phyloP scores from a whole-genome alignment of 345 rosid species.

The Eucalyptus sp. region DNA sequence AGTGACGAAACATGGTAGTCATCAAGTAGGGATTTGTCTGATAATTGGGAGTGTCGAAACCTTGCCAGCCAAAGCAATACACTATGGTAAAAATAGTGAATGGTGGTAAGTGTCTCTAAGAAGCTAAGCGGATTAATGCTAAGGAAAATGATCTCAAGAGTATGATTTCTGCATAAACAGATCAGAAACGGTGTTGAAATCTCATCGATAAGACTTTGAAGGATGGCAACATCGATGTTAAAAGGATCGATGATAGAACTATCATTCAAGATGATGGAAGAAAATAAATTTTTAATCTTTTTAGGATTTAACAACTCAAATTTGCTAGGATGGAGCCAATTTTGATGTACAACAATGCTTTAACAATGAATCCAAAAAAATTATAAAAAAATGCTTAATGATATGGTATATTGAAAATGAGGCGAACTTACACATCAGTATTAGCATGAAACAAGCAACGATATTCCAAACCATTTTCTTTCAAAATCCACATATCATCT shows the following conservation, averaged over 20 bases:
- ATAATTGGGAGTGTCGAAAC: not conserved
- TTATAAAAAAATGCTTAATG: not conserved
- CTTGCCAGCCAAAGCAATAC: not conserved
- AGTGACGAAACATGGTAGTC: not conserved
- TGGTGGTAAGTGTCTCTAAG: not conserved
- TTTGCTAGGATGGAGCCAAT: not conserved
- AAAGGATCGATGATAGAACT: not conserved
- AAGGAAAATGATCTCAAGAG: not conserved
- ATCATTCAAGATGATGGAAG: not conserved
- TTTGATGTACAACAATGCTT: not conserved
- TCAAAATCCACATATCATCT: constrained; percentile 59
- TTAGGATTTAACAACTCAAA: not conserved
- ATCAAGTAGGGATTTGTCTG: not conserved
- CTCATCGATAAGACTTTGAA: not conserved
- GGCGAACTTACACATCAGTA: constrained; percentile 49
- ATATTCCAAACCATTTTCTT: constrained; percentile 45
- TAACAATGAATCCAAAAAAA: not conserved
- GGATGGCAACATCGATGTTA: not conserved
- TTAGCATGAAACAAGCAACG: constrained; percentile 24
- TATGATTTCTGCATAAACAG: not conserved
- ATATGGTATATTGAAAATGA: not conserved
- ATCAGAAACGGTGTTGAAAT: not conserved
- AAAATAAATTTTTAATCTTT: not conserved
- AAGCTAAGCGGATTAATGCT: not conserved
- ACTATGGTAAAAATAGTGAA: not conserved